Percentiles rank a stretch among this genome's conserved stretches.
phyloP scores from a whole-genome alignment of 2,329 filamentous ascomycete genomes.

The Tolypocladium inflatum region DNA sequence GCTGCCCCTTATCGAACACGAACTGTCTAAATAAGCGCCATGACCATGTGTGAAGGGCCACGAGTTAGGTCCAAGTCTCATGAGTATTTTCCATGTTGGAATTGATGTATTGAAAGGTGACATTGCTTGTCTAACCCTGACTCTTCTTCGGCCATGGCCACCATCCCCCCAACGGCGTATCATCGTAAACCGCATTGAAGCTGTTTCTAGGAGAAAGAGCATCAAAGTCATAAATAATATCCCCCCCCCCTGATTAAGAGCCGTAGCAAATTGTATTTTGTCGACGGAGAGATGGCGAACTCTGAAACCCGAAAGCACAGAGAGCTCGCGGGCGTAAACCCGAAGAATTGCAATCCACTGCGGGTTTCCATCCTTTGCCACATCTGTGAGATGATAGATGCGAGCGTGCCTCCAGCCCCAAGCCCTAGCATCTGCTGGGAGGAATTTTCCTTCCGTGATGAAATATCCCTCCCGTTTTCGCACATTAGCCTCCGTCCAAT shows the following conservation, averaged over 20 bases:
- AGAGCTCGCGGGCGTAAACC: background rate
- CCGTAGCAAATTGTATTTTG: background rate
- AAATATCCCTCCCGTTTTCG: background rate
- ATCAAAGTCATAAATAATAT: background rate
- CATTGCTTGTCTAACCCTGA: no score
- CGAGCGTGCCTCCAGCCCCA: background rate
- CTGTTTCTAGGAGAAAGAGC: background rate
- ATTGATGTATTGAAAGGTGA: no score
- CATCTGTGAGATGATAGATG: background rate
- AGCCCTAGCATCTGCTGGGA: background rate
- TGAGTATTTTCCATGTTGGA: no score
- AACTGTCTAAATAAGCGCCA: no score
- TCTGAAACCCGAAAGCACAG: background rate
- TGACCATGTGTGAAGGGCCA: no score
- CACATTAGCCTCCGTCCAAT: background rate
- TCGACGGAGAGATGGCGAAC: background rate
- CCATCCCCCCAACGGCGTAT: background rate
- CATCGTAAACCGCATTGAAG: background rate
- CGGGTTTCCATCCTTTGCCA: background rate
- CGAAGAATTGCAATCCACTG: background rate
- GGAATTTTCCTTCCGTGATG: background rate
- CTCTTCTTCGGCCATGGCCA: background rate
- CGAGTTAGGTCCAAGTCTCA: no score
- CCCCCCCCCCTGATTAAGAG: background rate
- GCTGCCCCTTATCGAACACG: no score